These are phyloP conservation scores for Cydonia oblonga DNA, from an alignment of 331 rosid species.

Conservation along the genomic window DNA sequence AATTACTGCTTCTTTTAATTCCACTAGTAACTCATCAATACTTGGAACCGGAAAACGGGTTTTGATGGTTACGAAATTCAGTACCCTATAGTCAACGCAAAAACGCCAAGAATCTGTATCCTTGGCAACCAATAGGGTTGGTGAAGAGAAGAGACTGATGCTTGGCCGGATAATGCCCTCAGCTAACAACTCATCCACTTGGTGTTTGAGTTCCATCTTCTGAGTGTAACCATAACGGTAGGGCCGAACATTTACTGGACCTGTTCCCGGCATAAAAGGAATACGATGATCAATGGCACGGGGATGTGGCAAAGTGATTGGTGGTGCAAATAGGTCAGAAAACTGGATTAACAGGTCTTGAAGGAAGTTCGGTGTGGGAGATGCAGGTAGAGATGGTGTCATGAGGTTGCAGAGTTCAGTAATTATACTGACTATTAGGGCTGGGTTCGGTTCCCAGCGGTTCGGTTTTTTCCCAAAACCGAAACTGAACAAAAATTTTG, in stretches of 20 bases:
- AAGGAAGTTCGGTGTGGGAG: no score
- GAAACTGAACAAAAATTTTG: no score
- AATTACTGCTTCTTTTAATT: no score
- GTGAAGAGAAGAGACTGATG: neutral
- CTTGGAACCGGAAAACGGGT: neutral
- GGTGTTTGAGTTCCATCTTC: no score
- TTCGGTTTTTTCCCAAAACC: no score
- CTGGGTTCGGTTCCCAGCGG: no score
- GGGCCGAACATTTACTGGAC: neutral
- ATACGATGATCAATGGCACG: neutral
- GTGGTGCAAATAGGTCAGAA: no score
- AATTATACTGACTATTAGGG: no score
- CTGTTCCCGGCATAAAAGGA: neutral
- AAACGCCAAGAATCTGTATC: neutral
- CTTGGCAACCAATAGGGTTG: neutral
- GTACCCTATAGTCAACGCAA: neutral
- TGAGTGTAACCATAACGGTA: neutral
- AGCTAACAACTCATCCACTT: neutral
- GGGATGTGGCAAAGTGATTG: neutral
- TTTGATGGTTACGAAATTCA: neutral
- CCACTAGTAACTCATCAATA: neutral
- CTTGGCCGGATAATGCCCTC: neutral
- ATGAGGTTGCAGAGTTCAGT: no score
- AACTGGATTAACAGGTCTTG: no score
- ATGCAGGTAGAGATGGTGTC: no score